Percentiles rank a stretch among this genome's conserved stretches.
Conservation (phyloP, 2,329 filamentous ascomycete genomes). For the Triangularia verruculosa region DNA sequence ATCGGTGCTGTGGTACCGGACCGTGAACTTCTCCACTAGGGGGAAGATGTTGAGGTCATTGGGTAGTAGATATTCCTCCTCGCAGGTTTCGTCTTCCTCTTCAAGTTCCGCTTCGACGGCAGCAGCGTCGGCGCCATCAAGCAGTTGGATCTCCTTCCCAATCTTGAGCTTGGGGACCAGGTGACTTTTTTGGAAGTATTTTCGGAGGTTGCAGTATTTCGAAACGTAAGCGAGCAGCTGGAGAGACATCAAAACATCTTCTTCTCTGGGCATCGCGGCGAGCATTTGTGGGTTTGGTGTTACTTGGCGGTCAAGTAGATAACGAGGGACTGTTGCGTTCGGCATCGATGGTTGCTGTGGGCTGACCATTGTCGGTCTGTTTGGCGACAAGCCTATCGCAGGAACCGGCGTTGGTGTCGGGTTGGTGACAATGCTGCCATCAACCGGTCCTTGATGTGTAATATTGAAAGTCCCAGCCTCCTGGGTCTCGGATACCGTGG, state of each 20-base stretch:
- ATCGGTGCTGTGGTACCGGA: constrained; percentile 88
- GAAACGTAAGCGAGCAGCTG: constrained; percentile 96
- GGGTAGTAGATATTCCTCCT: constrained; percentile 84
- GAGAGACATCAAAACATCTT: constrained; percentile 96
- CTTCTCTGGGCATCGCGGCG: constrained; percentile 90
- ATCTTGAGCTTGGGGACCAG: constrained; percentile 90
- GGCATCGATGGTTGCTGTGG: constrained; percentile 72
- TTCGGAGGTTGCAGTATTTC: constrained; percentile 94
- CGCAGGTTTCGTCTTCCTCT: constrained; percentile 61
- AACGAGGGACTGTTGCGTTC: constrained; percentile 71
- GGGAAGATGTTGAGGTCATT: constrained; percentile 99
- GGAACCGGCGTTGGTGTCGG: constrained; percentile 64
- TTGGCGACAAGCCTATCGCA: constrained; percentile 69
- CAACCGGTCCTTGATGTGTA: constrained; percentile 77
- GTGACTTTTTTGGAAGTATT: constrained; percentile 94
- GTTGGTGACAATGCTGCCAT: constrained; percentile 78
- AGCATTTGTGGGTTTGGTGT: constrained; percentile 71
- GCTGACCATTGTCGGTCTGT: constrained; percentile 65
- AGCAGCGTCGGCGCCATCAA: constrained; percentile 66
- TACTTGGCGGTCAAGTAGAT: constrained; percentile 71
- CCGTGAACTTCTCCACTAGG: constrained; percentile 95
- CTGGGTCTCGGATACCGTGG: constrained; percentile 78
- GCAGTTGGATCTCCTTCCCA: constrained; percentile 73
- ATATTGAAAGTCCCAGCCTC: constrained; percentile 93
- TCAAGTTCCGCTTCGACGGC: constrained; percentile 30